Conservation (phyloP, 176 grass and related monocot genomes). For the Secale cereale region DNA sequence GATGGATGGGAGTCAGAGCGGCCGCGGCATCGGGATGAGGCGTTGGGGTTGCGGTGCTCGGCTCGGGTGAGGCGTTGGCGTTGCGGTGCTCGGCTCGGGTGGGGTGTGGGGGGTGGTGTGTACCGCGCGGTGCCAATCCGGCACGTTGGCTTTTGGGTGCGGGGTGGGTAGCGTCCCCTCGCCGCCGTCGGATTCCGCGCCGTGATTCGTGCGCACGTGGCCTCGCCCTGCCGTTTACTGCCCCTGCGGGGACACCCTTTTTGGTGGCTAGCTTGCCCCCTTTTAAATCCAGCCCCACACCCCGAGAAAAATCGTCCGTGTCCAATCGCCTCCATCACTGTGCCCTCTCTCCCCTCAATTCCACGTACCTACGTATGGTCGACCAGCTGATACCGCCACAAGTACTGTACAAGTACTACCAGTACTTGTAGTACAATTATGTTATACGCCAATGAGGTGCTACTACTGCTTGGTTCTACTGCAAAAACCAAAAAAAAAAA, state of each 20-base stretch:
- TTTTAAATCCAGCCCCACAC: neutral
- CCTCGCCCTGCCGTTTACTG: conserved; percentile 17
- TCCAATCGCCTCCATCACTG: neutral
- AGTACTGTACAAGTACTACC: neutral
- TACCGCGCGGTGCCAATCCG: conserved; percentile 24
- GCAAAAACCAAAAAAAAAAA: no score
- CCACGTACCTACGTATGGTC: neutral
- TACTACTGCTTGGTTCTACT: neutral
- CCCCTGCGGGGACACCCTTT: conserved; percentile 4
- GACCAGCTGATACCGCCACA: neutral
- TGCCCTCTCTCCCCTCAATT: neutral
- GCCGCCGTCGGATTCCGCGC: conserved; percentile 25
- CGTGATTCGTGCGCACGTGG: conserved; percentile 46
- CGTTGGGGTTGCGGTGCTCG: neutral
- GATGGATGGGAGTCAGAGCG: conserved; percentile 25
- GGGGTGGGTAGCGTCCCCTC: conserved; percentile 6
- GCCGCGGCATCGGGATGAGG: conserved; percentile 24
- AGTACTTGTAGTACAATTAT: neutral
- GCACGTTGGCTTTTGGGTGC: conserved; percentile 25
- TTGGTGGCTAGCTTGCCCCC: neutral
- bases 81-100: neutral
- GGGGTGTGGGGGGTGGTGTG: neutral
- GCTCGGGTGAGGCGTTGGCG: no score
- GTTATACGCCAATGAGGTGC: neutral
- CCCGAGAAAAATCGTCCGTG: neutral